phyloP scores from a whole-genome alignment of 257 asterid species.

The Cordia subcordata region DNA sequence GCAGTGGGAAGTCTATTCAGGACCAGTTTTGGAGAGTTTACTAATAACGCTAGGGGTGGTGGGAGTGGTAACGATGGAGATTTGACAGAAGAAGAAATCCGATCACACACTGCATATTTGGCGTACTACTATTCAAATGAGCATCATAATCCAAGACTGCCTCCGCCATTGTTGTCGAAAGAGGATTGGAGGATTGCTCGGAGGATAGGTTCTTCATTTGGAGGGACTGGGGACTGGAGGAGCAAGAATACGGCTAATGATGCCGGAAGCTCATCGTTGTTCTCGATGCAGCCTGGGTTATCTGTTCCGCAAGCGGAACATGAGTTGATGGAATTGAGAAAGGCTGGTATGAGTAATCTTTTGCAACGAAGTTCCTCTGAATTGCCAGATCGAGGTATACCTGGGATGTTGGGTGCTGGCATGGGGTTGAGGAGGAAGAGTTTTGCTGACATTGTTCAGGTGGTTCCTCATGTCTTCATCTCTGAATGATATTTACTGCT shows the following conservation, averaged over 20 bases:
- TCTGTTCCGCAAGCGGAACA: slow-evolving; percentile 47
- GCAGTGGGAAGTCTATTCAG: slow-evolving; percentile 3
- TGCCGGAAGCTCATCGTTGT: slow-evolving; percentile 34
- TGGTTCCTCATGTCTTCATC: slow-evolving; percentile 1
- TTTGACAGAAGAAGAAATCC: slow-evolving; percentile 52
- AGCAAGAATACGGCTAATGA: slow-evolving; percentile 28
- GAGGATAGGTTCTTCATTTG: slow-evolving; percentile 50
- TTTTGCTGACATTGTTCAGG: slow-evolving; percentile 85
- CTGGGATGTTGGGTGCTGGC: not conserved
- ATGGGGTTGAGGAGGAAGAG: slow-evolving; percentile 47
- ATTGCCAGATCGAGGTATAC: slow-evolving; percentile 27
- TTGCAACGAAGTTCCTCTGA: slow-evolving; percentile 55
- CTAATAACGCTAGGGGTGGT: slow-evolving; percentile 26
- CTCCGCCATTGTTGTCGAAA: slow-evolving; percentile 71
- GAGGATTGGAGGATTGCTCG: slow-evolving; percentile 84
- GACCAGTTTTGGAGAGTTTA: not conserved
- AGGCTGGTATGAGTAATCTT: slow-evolving; percentile 53
- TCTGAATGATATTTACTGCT: too few species aligned
- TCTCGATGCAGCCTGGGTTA: slow-evolving; percentile 42
- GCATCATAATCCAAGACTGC: slow-evolving; percentile 71
- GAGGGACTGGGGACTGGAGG: slow-evolving; percentile 23
- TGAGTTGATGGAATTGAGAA: slow-evolving; percentile 54
- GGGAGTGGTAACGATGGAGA: slow-evolving; percentile 29
- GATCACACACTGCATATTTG: slow-evolving; percentile 52
- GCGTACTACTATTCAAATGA: slow-evolving; percentile 59